Evolutionary conservation across 148 eudicot species (phyloP), one percentile per base, ranked within the genome.

Genomic region (Limonium bicolor): DNA sequence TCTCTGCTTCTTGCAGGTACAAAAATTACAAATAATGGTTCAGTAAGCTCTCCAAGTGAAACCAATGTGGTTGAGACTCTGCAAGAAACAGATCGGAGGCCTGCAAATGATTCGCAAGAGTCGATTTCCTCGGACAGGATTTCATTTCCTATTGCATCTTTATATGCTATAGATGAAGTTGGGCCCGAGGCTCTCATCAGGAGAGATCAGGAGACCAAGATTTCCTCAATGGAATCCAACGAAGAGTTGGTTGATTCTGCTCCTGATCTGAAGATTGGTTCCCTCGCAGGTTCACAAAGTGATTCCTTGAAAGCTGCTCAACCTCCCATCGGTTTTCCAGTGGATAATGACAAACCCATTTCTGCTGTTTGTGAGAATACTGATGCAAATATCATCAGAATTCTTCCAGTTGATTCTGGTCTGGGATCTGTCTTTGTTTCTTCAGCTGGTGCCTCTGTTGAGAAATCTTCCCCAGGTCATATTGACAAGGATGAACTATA

Each of bases 11-110:
- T 44, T 54, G 48, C 41, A 75, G 75, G 64, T 27, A 25, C 29
- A 12, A 50, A 41, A 38, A 48, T 56, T 54, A 46, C 50, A 48
- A 43, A 49, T 39, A 61, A 36, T 38, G 36, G 23, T 52, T 24
- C 30, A 1, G 62, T 53, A 48, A 66, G 73, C 32, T 54, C 74
- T 58, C 17, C 50, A 28, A 62, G 50, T 47, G 56, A 56, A 6
- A 22, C 16, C 43, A 20, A 7, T 55, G 73, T 53, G 20, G 53
- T 39, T 44, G 46, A 43, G 19, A 11, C 48, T 25, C 18, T 23
- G 14, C 48, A 49, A 60, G 23, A 33, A 37, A 18, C 24, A 16
- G 50, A 36, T 23, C 73, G 61, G 11, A 67, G 56, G 35, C 55
- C 57, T 36, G 70, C 36, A 56, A 34, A 53, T 27, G 33, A 7